These are phyloP conservation scores for Rhizoctonia solani DNA, from an alignment of 1,284 basidiomycete species.

Conservation along the genomic window DNA sequence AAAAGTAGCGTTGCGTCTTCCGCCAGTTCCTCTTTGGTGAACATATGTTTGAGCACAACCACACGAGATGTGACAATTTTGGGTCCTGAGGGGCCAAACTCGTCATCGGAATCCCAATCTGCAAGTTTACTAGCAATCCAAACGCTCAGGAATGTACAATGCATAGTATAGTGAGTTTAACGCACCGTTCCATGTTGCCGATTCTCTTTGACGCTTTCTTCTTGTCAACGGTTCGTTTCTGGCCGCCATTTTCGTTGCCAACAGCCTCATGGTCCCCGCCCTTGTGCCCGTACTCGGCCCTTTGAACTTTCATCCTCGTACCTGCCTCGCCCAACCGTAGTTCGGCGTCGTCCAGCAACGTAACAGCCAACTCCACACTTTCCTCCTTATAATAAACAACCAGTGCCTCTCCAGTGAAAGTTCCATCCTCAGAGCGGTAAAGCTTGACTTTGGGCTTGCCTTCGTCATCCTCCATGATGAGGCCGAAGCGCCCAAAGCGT, in stretches of 20 bases:
- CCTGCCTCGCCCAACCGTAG: conserved; percentile 78
- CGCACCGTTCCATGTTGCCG: conserved; percentile 87
- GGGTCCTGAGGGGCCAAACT: conserved; percentile 70
- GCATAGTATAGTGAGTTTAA: too few species aligned
- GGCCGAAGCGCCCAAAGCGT: conserved; percentile 87
- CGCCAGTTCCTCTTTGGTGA: conserved; percentile 83
- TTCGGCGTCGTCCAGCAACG: conserved; percentile 90
- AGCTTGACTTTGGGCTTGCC: conserved; percentile 91
- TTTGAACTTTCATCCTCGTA: conserved; percentile 79
- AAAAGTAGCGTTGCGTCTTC: conserved; percentile 86
- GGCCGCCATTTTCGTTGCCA: conserved; percentile 41
- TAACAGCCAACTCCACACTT: conserved; percentile 84
- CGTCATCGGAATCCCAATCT: conserved; percentile 86
- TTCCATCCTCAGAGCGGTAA: conserved; percentile 87
- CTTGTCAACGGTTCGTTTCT: conserved; percentile 67
- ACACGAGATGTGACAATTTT: conserved; percentile 60
- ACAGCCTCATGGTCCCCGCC: conserved; percentile 45
- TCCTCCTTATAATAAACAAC: conserved; percentile 98
- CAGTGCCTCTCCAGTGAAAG: conserved; percentile 93
- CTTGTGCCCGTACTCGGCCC: conserved; percentile 84
- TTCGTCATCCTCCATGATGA: conserved; percentile 89
- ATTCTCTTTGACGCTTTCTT: conserved; percentile 79
- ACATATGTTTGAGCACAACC: conserved; percentile 95
- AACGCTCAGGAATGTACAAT: too few species aligned
- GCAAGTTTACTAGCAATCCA: conserved; percentile 65